phyloP scores from a whole-genome alignment of 1,284 basidiomycete species.

The Heterobasidion irregulare region DNA sequence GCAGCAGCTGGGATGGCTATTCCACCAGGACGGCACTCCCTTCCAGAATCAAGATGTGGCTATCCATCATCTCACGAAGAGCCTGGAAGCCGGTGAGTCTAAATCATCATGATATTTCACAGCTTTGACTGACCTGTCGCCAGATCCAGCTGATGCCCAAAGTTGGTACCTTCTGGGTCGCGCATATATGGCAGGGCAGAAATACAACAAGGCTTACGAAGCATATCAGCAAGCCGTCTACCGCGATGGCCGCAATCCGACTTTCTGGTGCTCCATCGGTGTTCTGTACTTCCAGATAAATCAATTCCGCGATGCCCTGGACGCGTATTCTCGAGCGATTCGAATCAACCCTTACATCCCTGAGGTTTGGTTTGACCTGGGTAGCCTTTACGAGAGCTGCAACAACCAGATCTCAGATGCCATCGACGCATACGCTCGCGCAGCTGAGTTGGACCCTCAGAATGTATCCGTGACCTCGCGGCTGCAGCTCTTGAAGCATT shows the following conservation, averaged over 20 bases:
- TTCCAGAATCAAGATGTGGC: conserved; percentile 96
- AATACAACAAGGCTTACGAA: conserved; percentile 99
- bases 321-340: conserved; percentile 97
- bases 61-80: conserved; percentile 91
- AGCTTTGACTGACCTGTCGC: conserved; percentile 1
- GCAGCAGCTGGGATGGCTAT: conserved; percentile 96
- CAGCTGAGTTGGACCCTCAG: conserved; percentile 80
- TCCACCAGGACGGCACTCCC: conserved; percentile 88
- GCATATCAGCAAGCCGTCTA: conserved; percentile 99
- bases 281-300: conserved; percentile 99
- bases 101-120: not conserved
- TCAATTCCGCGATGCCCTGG: conserved; percentile 96
- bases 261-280: conserved; percentile 99
- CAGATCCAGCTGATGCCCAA: conserved; percentile 92
- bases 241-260: conserved; percentile 96
- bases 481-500: conserved; percentile 70
- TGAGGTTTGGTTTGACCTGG: conserved; percentile 99
- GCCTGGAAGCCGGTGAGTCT: conserved; percentile 78
- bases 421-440: conserved; percentile 94
- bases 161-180: conserved; percentile 98
- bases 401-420: conserved; percentile 99
- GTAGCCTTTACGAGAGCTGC: conserved; percentile 94
- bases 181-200: conserved; percentile 98
- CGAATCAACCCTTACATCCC: conserved; percentile 99
- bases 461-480: conserved; percentile 78